A percentile compares a stretch with the other conserved stretches of the same genome.
phyloP scores from a whole-genome alignment of 208 protist genomes.

The Leishmania guyanensis region DNA sequence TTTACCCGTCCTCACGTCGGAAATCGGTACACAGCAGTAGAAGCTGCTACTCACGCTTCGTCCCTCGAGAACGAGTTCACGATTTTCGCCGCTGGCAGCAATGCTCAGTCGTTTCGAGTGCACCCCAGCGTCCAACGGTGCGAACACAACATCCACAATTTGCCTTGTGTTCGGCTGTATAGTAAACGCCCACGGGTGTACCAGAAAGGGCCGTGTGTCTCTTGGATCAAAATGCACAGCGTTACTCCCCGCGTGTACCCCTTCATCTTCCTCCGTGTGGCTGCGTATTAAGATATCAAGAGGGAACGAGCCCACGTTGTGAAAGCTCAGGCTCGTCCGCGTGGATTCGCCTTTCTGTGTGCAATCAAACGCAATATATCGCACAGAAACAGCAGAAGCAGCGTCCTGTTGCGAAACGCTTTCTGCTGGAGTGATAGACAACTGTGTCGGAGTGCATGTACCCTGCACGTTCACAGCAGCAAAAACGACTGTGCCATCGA shows the following conservation, averaged over 20 bases:
- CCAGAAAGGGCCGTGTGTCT: slow-evolving; percentile 18
- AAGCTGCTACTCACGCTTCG: slow-evolving; percentile 26
- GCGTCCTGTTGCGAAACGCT: slow-evolving; percentile 7
- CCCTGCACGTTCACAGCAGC: slow-evolving; percentile 40
- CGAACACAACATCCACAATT: slow-evolving; percentile 23
- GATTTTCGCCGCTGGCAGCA: slow-evolving; percentile 25
- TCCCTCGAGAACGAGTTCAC: slow-evolving; percentile 24
- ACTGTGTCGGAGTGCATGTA: slow-evolving; percentile 57
- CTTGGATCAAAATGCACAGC: neutral
- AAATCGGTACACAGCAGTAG: slow-evolving; percentile 22
- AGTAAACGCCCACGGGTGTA: slow-evolving; percentile 29
- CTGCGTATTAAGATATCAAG: slow-evolving; percentile 54
- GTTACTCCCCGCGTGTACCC: neutral
- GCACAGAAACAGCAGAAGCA: slow-evolving; percentile 23
- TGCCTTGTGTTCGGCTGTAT: slow-evolving; percentile 29
- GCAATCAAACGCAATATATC: slow-evolving; percentile 34
- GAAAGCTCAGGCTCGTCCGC: slow-evolving; percentile 25
- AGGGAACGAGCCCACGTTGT: slow-evolving; percentile 65
- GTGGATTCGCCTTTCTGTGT: slow-evolving; percentile 32
- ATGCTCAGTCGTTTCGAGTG: slow-evolving; percentile 23
- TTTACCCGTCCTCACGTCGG: slow-evolving; percentile 8
- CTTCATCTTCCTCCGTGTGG: neutral
- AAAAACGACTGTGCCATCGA: neutral
- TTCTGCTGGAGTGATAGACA: slow-evolving; percentile 41
- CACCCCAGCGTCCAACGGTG: slow-evolving; percentile 22